A percentile compares a stretch with the other conserved stretches of the same genome.
Evolutionary conservation across 345 rosid genomes (phyloP).

Genomic region (Eucalyptus leucophloia): DNA sequence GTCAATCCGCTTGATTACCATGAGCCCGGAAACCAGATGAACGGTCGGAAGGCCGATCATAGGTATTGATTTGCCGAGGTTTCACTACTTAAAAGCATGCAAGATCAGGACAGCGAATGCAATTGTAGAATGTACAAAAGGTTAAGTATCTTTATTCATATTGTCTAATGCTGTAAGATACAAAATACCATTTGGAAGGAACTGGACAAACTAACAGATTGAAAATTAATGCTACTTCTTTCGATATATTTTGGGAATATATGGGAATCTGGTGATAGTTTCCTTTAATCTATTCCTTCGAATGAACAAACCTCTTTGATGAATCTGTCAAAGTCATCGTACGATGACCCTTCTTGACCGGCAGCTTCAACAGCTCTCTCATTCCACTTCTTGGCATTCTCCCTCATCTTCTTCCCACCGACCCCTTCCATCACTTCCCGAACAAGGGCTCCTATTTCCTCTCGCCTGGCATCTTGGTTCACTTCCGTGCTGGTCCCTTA

Average conservation of each 20-base stretch:
- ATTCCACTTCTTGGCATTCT: too few relatives aligned
- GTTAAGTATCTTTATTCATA: neutral
- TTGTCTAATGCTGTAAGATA: neutral
- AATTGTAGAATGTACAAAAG: neutral
- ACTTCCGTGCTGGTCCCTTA: conserved; percentile 18
- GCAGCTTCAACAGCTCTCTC: conserved; percentile 6
- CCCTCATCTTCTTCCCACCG: too few relatives aligned
- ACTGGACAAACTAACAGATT: neutral
- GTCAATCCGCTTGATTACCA: neutral
- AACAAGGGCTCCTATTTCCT: too few relatives aligned
- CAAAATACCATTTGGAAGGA: neutral
- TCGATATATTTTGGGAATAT: neutral
- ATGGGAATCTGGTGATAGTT: neutral
- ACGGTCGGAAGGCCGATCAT: conserved; percentile 11
- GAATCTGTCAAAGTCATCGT: neutral
- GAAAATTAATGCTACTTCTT: too few relatives aligned
- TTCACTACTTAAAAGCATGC: neutral
- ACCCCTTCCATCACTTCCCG: too few relatives aligned
- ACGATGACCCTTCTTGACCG: conserved; percentile 2
- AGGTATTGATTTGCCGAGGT: neutral
- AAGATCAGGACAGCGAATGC: neutral
- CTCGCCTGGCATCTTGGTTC: too few relatives aligned
- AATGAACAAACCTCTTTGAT: neutral
- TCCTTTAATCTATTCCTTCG: neutral
- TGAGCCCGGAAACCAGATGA: neutral